Evolutionary conservation across 345 rosid species (phyloP), one percentile per base, ranked within the genome.

Genomic region (Punica granatum): DNA sequence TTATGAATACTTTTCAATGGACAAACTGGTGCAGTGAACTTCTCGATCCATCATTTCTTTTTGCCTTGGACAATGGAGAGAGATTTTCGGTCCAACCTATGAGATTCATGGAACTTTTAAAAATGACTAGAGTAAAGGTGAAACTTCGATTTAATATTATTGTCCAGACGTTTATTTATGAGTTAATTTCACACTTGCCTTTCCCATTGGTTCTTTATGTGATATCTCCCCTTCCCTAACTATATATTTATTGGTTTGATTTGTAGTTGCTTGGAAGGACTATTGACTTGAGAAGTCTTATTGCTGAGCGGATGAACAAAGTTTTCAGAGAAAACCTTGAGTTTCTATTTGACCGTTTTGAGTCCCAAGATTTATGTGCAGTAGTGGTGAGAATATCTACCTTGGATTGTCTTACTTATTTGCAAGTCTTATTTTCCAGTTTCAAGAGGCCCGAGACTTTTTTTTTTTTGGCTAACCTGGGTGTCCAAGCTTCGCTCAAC

Each of bases 71-170:
- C 81, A 83, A 85, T 83, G 93, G 95, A 75, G 98, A 89, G 75
- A 94, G 81, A 76, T 88, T 83, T 75, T 84, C 84, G 46, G 76
- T 91, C 75, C 99, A 88, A 81, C 96, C 98, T 56, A 83, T 89
- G 96, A 88, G 96, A 75, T 86, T 94, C 66, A 79, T 82, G 65
- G 85, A 96, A 72, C 81, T 94, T 73, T 77, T 91, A 75, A 86
- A 88, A 81, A 88, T 86, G 89, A 94, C 99, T 69, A 88, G 95
- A 85, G 90, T 94, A 70, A 88, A 94, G 98, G 99, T 94, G 68
- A 84, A 64, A 43, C 26, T 34, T 11, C 70, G 46, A 4, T 44
- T 67, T 75, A 58, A 28, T 15, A 19, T 41, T 54, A 31, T 25
- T 26, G 2, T 65, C 1, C n/a, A 25, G 14, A 26, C 9, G 31